Evolutionary conservation across 257 asterid species (phyloP).

Genomic region (Solanum pinnatisectum): DNA sequence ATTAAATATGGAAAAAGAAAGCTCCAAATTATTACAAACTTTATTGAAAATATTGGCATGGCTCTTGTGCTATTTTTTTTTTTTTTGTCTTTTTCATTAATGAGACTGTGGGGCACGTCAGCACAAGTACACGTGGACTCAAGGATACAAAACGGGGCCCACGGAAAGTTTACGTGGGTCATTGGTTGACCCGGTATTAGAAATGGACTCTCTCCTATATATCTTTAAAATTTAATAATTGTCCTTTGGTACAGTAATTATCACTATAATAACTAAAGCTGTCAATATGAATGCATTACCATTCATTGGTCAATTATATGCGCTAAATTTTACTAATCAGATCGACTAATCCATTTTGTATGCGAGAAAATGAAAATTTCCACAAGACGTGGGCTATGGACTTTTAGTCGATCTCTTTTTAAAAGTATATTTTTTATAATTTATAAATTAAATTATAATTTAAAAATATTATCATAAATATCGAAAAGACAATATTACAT

Average conservation of each 20-base stretch:
- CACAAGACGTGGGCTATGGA: too few relatives aligned
- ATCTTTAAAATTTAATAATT: neutral
- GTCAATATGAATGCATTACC: too few relatives aligned
- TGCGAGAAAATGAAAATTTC: too few relatives aligned
- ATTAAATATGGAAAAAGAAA: neutral
- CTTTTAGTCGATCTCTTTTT: too few relatives aligned
- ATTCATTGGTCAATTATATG: too few relatives aligned
- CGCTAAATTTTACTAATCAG: too few relatives aligned
- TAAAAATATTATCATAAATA: too few relatives aligned
- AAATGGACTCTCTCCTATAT: neutral
- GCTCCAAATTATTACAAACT: constrained; percentile 4
- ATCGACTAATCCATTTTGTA: too few relatives aligned
- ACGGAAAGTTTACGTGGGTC: neutral
- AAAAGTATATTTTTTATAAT: too few relatives aligned
- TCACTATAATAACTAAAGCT: neutral
- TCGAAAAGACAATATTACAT: too few relatives aligned
- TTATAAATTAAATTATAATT: too few relatives aligned
- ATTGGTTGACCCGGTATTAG: neutral
- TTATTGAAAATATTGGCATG: constrained; percentile 35
- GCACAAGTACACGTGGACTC: constrained; percentile 36
- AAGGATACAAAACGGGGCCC: neutral
- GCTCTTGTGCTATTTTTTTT: constrained; percentile 41
- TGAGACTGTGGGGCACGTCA: constrained; percentile 19
- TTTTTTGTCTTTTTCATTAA: constrained; percentile 33
- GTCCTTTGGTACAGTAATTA: neutral